phyloP scores from a whole-genome alignment of 1,284 basidiomycete species.

The Golubevia pallescens region DNA sequence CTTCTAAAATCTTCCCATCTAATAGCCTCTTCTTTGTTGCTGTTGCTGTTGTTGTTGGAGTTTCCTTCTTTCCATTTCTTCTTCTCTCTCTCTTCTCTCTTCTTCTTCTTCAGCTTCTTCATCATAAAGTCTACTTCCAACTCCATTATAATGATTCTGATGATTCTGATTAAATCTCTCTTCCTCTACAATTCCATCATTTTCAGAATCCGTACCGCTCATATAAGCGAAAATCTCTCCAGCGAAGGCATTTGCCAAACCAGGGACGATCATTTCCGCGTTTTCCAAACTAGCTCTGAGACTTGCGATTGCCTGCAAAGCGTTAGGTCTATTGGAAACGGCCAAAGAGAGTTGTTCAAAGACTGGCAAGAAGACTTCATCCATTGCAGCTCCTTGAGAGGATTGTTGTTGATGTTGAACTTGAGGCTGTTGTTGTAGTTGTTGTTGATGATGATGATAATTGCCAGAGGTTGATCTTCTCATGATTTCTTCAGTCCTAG shows the following conservation, averaged over 20 bases:
- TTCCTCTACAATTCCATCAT: constrained; percentile 9
- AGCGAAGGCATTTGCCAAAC: constrained; percentile 53
- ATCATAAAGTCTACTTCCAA: constrained; percentile 1
- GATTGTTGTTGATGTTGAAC: constrained; percentile 6
- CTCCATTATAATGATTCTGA: not conserved
- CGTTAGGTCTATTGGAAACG: constrained; percentile 34
- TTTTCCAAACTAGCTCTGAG: constrained; percentile 32
- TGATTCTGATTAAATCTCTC: not conserved
- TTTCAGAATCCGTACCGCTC: constrained; percentile 21
- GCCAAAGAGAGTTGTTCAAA: constrained; percentile 48
- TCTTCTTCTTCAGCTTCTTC: not conserved
- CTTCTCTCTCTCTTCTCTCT: constrained; percentile 1
- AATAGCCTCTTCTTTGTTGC: not conserved
- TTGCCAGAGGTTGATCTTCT: constrained; percentile 4
- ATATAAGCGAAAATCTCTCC: constrained; percentile 53
- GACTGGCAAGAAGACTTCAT: constrained; percentile 48
- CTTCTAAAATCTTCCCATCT: too few species aligned
- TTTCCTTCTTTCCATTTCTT: constrained; percentile 1
- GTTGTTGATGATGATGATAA: constrained; percentile 10
- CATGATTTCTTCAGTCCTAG: not conserved
- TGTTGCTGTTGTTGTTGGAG: not conserved
- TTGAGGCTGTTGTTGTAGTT: constrained; percentile 17
- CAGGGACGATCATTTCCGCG: constrained; percentile 47
- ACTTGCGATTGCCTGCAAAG: constrained; percentile 32
- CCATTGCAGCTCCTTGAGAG: constrained; percentile 22